Evolutionary conservation across 75 land plant genomes (phyloP), one percentile per base, ranked within the genome.

Genomic region (Azolla pinnata): DNA sequence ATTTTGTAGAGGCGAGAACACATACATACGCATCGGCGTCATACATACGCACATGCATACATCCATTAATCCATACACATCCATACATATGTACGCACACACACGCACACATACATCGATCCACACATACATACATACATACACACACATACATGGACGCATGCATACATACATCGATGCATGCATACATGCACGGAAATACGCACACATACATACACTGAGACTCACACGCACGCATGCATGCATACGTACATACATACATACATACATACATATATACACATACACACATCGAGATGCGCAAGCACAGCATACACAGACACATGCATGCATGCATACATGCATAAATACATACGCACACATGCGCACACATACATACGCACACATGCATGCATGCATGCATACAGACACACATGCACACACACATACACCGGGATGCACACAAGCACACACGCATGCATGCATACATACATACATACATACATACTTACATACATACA

Each of bases 401-500:
- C 21, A 48, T 18, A 48, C 21, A 18, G 4, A 18, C 21, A 18
- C 21, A 48, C 21, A 18, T 18, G 21, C 21, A 48, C 21, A 48
- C 21, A 48, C 21, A 48, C 21, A 48, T 18, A 48, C 21, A 48
- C 21, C 9, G 4, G 19, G 4, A 48, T 18, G 19, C 21, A 48
- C 51, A 48, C 51, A 48, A 9, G 19, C 51, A 48, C 51, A 48
- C 51, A 48, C 21, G 19, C 21, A 48, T 20, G 19, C 51, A 48
- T 18, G 19, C 21, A 48, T 18, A 48, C 21, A 48, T 18, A 48
- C 21, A 48, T 18, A 48, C 21, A 48, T 18, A 48, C 21, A 48
- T 18, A 48, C 21, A 48, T 18, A 48, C 21, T 12, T 18, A 48
- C 21, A 48, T 18, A 48, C 21, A 48, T 18, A 48, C 21, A 48